These are phyloP conservation scores for Tolypocladium endophyticum DNA, from an alignment of 2,329 filamentous ascomycete species.

Conservation along the genomic window DNA sequence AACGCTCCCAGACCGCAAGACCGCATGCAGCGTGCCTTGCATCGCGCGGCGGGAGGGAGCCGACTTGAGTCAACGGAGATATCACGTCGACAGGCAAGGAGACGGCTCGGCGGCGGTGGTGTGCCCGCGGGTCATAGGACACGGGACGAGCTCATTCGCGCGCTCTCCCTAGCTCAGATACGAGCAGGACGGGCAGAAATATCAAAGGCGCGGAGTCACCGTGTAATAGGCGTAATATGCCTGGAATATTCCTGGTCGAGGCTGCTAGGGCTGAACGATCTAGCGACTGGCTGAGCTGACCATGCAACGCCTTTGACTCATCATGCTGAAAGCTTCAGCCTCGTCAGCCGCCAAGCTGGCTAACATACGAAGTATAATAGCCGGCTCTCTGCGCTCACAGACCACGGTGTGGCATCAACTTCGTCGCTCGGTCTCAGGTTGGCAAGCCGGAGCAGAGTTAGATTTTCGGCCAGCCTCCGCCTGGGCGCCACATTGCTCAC, in stretches of 20 bases:
- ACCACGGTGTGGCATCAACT: no score
- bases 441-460: not conserved
- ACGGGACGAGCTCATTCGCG: not conserved
- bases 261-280: not conserved
- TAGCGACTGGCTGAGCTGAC: not conserved
- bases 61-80: not conserved
- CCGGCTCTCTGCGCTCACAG: not conserved
- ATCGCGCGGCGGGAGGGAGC: conserved; percentile 1
- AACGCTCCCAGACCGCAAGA: not conserved
- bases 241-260: not conserved
- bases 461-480: not conserved
- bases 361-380: no score
- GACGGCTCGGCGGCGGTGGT: not conserved
- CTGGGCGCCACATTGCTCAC: not conserved
- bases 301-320: not conserved
- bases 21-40: conserved; percentile 9
- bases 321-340: not conserved
- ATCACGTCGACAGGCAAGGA: not conserved
- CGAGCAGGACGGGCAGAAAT: not conserved
- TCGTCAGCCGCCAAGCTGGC: not conserved
- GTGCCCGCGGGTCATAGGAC: not conserved
- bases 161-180: not conserved
- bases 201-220: not conserved
- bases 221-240: not conserved
- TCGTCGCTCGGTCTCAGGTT: not conserved